Conservation (phyloP, 2,329 filamentous ascomycete species). For the Colletotrichum sidae region DNA sequence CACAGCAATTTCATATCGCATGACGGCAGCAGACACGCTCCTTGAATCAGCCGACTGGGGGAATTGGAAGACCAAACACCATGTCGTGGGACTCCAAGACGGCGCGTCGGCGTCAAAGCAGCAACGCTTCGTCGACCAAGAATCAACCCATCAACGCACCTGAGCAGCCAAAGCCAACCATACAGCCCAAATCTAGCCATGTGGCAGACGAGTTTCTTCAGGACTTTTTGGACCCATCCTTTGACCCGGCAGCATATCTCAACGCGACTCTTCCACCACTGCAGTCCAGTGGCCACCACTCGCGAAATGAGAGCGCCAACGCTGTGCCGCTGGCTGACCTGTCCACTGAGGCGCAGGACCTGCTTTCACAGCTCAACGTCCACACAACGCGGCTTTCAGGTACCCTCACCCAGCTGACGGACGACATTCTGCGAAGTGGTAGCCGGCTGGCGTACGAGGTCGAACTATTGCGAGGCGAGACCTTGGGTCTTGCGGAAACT, state of each 20-base stretch:
- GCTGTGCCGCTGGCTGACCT: constrained; percentile 77
- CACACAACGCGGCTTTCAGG: constrained; percentile 86
- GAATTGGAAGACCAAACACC: background rate
- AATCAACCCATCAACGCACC: constrained; percentile 55
- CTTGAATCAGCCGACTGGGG: too few relatives aligned
- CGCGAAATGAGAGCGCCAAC: constrained; percentile 41
- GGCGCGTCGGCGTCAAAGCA: constrained; percentile 60
- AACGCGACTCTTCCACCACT: constrained; percentile 82
- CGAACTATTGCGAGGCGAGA: constrained; percentile 90
- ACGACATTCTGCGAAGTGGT: constrained; percentile 92
- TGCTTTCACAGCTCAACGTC: constrained; percentile 89
- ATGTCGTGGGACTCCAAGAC: constrained; percentile 57
- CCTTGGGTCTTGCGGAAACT: constrained; percentile 81
- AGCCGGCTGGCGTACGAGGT: constrained; percentile 94
- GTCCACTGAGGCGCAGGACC: constrained; percentile 82
- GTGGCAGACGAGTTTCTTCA: constrained; percentile 78
- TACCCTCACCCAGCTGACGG: constrained; percentile 88
- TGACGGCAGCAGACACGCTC: too few relatives aligned
- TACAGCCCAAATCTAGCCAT: constrained; percentile 68
- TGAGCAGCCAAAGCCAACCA: constrained; percentile 50
- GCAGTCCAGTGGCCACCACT: constrained; percentile 51
- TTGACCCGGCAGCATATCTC: constrained; percentile 87
- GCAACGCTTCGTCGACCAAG: constrained; percentile 52
- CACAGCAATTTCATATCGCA: too few relatives aligned
- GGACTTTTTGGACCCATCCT: constrained; percentile 80